phyloP scores from a whole-genome alignment of 345 rosid species.

The Syzygium grande region DNA sequence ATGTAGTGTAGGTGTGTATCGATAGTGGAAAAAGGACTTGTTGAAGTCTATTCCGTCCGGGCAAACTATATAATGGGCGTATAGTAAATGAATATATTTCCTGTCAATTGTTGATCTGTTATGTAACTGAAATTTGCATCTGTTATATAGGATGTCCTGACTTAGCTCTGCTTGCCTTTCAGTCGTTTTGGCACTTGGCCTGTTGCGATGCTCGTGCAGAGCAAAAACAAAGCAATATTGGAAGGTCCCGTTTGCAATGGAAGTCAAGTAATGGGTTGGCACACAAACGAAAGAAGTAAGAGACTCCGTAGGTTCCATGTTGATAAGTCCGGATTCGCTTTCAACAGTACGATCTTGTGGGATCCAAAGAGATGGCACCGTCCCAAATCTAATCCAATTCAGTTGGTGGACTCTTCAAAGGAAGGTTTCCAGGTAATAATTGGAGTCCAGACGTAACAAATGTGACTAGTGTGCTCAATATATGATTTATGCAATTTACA shows the following conservation, averaged over 20 bases:
- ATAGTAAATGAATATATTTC: neutral
- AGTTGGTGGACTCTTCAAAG: constrained; percentile 68
- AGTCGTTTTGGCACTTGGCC: constrained; percentile 97
- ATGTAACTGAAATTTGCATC: neutral
- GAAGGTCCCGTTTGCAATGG: constrained; percentile 91
- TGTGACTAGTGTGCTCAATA: neutral
- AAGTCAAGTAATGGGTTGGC: constrained; percentile 85
- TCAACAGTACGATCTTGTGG: constrained; percentile 92
- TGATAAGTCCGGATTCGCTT: constrained; percentile 94
- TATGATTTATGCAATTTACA: neutral
- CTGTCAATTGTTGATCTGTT: neutral
- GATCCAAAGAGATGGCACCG: constrained; percentile 76
- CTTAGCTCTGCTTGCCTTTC: constrained; percentile 2
- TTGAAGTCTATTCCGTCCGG: neutral
- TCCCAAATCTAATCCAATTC: constrained; percentile 38
- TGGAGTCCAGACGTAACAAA: neutral
- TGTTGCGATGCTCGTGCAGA: constrained; percentile 84
- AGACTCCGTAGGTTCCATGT: constrained; percentile 72
- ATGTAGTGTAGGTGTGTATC: neutral
- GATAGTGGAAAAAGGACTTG: neutral
- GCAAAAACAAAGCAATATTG: constrained; percentile 80
- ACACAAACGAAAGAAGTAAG: constrained; percentile 85
- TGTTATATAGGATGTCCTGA: constrained; percentile 5
- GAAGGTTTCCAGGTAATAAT: constrained; percentile 83
- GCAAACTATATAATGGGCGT: neutral